Evolutionary conservation across 306 rosid genomes (phyloP), one percentile per base, ranked within the genome.

Genomic region (Casuarina glauca): DNA sequence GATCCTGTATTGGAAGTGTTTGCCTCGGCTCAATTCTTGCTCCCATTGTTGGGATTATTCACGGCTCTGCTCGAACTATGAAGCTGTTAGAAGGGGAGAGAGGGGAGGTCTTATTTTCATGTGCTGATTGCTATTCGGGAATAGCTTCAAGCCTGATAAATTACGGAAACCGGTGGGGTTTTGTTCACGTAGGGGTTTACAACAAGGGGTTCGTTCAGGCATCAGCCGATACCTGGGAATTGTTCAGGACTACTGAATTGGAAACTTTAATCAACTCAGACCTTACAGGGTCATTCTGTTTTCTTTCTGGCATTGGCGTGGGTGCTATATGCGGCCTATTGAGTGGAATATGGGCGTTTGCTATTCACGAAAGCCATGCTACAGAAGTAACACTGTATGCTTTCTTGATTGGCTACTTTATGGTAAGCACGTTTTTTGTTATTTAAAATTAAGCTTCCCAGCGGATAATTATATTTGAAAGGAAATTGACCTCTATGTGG

Each of bases 121-220:
- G 97, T 71, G 92, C 91, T 35, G 45, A 87, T 63, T 91, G 93
- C 84, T 91, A 66, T 12, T 76, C 83, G 12, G 87, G 93, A 57
- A 41, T 91, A 42, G 94, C 93, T 66, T 79, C 93, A 11, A 13
- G 75, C 35, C 89, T 91, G 66, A 84, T 89, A 38, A 48, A 36
- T 4, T 74, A 74, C 9, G 93, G 96, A 67, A 91, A 90, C 44
- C 68, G 93, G 42, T 93, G 98, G 98, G 97, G 93, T 35, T 93
- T 91, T 38, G 98, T 93, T 55, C 86, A 87, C 5, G 87, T 90
- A 9, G 94, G 96, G 12, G 90, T 63, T 48, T 81, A 82, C 74
- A 83, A 86, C 79, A 90, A 90, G 81, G 94, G 91, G 9, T 79
- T 93, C 83, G 82, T 87, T 81, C 86, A 84, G 50, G 96, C 97